Evolutionary conservation across 352 stramenopile genomes (phyloP), one percentile per base, ranked within the genome.

Genomic region (Pythium insidiosum): DNA sequence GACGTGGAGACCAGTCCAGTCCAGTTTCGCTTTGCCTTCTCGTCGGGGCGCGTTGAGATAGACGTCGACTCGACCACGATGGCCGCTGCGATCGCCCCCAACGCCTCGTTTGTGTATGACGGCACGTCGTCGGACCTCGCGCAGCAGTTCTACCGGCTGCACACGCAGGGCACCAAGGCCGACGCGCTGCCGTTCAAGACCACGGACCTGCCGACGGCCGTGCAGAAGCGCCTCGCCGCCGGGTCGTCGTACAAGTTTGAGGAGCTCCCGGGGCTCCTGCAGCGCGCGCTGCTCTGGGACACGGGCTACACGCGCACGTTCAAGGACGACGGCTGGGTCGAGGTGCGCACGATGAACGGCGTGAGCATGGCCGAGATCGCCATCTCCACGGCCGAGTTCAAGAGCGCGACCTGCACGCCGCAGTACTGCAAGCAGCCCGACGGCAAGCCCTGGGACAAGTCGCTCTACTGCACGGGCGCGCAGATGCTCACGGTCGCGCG

Each of bases 131-230:
- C 57, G 2, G 57, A 66, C 19, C 38, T 66, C 38, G 52, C 57
- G 6, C 57, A 61, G 38, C 57, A 62, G 48, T 55, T 53, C 22
- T 66, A 66, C 44, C 47, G 29, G 5, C 57, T 47, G 15, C 31
- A 44, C 19, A 15, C 22, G 1, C 29, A 10, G 11, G 24, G 26
- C 41, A 50, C 47, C 34, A 33, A 35, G 23, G 10, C n/a, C 13
- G 15, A 18, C 21, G n/a, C n/a, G n/a, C n/a, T n/a, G n/a, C n/a
- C n/a, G n/a, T n/a, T 18, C 26, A 6, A 10, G 22, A 20, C 15
- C 19, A 19, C 35, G 18, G 44, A 36, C 12, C 44, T 64, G 5
- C 56, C 56, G 18, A 23, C 40, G 6, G 22, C 23, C 3, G 34
- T 64, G 38, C 16, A 38, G 37, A 20, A 19, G 7, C 44, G 56